A percentile compares a stretch with the other conserved stretches of the same genome.
These are phyloP conservation scores for Pseudogymnoascus sp. DNA, from an alignment of 2,329 filamentous ascomycete genomes.

Conservation along the genomic window DNA sequence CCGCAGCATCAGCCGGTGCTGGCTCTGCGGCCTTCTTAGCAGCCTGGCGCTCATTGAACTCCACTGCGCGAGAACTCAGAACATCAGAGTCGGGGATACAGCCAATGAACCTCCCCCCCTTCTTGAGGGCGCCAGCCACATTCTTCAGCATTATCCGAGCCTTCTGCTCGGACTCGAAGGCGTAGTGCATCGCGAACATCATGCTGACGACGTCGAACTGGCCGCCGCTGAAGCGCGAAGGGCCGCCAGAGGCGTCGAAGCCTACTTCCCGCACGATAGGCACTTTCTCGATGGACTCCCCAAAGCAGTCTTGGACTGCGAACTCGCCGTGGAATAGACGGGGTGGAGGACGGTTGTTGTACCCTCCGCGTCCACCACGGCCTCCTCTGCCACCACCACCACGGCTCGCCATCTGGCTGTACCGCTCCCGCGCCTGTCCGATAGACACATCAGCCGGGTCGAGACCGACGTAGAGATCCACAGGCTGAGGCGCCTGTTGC, in stretches of 20 bases:
- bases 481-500: constrained; percentile 83
- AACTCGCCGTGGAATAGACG: constrained; percentile 80
- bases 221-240: constrained; percentile 60
- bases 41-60: constrained; percentile 56
- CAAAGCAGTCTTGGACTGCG: constrained; percentile 86
- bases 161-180: constrained; percentile 87
- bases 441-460: constrained; percentile 92
- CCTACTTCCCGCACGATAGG: constrained; percentile 79
- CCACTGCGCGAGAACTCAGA: constrained; percentile 68
- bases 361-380: constrained; percentile 36
- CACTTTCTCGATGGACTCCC: constrained; percentile 72
- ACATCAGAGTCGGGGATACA: constrained; percentile 97
- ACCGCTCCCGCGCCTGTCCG: constrained; percentile 79
- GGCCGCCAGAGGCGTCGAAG: constrained; percentile 66
- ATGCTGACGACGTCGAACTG: constrained; percentile 96
- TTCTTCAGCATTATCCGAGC: constrained; percentile 89
- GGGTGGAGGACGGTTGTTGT: constrained; percentile 39
- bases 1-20: constrained; percentile 18
- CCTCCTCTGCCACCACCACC: constrained; percentile 42
- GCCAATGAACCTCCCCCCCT: constrained; percentile 89
- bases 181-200: constrained; percentile 99
- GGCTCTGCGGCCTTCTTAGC: constrained; percentile 29
- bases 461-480: constrained; percentile 89
- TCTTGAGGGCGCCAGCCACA: constrained; percentile 81
- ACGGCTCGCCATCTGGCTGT: constrained; percentile 60